These are phyloP conservation scores for Fusarium paranaense DNA, from an alignment of 2,329 filamentous ascomycete genomes.

Conservation along the genomic window DNA sequence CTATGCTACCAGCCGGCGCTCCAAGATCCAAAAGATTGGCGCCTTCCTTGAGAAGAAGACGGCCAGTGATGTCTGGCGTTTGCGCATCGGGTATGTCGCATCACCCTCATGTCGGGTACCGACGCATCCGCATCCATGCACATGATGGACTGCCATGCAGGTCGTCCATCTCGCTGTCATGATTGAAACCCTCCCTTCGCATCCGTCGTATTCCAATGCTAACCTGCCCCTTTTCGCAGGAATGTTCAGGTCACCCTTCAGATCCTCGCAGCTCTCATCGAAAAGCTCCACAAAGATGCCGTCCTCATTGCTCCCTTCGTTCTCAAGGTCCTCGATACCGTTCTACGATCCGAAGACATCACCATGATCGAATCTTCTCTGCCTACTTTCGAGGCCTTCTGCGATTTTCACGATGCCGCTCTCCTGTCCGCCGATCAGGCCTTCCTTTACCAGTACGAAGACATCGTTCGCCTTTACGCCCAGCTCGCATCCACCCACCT, in stretches of 20 bases:
- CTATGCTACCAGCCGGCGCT: constrained; percentile 93
- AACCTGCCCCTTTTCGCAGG: constrained; percentile 56
- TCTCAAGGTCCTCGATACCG: constrained; percentile 83
- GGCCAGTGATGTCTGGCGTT: constrained; percentile 88
- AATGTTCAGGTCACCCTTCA: constrained; percentile 96
- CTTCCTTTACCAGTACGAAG: constrained; percentile 85
- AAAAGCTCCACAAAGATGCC: constrained; percentile 91
- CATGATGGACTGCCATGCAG: background rate
- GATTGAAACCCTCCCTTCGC: constrained; percentile 9
- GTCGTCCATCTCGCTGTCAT: background rate
- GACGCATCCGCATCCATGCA: constrained; percentile 24
- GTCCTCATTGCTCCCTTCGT: constrained; percentile 88
- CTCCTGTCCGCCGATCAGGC: constrained; percentile 87
- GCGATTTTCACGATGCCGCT: constrained; percentile 87
- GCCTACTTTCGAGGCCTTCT: constrained; percentile 88
- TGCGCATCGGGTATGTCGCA: constrained; percentile 79
- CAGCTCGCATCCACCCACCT: constrained; percentile 77
- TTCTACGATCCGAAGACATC: constrained; percentile 88
- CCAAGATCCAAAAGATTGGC: constrained; percentile 96
- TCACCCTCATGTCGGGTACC: constrained; percentile 16
- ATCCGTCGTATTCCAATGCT: background rate
- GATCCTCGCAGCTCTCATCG: constrained; percentile 90
- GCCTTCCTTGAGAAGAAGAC: constrained; percentile 95
- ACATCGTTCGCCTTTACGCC: constrained; percentile 83
- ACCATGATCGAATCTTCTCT: constrained; percentile 93